These are phyloP conservation scores for Lolium multiflorum DNA, from an alignment of 176 grass and related monocot genomes.

Conservation along the genomic window DNA sequence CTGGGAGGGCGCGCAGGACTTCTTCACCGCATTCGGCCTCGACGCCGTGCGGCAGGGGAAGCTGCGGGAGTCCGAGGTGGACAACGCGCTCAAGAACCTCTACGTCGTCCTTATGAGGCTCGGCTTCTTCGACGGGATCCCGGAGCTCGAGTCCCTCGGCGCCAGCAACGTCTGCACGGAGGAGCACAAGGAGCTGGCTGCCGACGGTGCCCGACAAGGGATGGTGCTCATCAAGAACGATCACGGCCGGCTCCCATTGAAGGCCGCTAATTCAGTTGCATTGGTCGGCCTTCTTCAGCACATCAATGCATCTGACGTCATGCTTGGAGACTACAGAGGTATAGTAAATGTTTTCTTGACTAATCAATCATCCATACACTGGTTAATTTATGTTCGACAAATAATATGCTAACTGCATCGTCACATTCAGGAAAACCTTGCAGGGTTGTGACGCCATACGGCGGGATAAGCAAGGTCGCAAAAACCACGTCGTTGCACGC, in stretches of 20 bases:
- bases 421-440: slow-evolving; percentile 47
- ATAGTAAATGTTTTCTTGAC: background rate
- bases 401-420: background rate
- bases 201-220: slow-evolving; percentile 59
- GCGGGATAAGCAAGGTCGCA: slow-evolving; percentile 30
- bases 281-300: slow-evolving; percentile 57
- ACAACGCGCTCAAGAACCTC: slow-evolving; percentile 67
- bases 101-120: slow-evolving; percentile 67
- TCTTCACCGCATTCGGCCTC: slow-evolving; percentile 51
- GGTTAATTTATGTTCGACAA: background rate
- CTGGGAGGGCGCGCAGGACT: slow-evolving; percentile 55
- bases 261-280: slow-evolving; percentile 15
- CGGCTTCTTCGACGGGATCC: slow-evolving; percentile 78
- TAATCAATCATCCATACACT: background rate
- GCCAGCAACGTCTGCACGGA: slow-evolving; percentile 27
- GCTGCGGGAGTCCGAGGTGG: slow-evolving; percentile 60
- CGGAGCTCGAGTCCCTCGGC: slow-evolving; percentile 44
- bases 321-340: slow-evolving; percentile 64
- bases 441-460: slow-evolving; percentile 58
- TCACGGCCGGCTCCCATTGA: slow-evolving; percentile 44
- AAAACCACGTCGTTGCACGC: slow-evolving; percentile 35
- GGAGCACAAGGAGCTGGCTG: slow-evolving; percentile 55
- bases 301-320: slow-evolving; percentile 58
- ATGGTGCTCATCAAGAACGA: slow-evolving; percentile 77
- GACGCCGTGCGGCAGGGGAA: slow-evolving; percentile 55